phyloP scores from a whole-genome alignment of 441 rosid genomes.

The Manihot esculenta region DNA sequence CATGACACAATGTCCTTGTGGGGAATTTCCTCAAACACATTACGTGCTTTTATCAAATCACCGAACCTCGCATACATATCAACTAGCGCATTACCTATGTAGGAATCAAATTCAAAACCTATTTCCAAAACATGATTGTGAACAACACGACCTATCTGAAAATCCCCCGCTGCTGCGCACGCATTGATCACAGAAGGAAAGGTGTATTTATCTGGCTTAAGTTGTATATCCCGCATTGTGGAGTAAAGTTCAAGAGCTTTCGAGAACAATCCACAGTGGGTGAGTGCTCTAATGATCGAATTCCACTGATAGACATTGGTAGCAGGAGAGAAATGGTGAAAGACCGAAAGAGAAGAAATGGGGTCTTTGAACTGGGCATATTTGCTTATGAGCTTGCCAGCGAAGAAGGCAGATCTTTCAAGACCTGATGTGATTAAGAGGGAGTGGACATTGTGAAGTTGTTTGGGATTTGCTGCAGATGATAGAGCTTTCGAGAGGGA shows the following conservation, averaged over 20 bases:
- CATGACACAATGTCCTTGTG: slow-evolving; percentile 53
- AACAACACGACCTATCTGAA: slow-evolving; percentile 37
- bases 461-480: slow-evolving; percentile 31
- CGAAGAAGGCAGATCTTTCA: slow-evolving; percentile 43
- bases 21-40: slow-evolving; percentile 57
- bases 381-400: slow-evolving; percentile 61
- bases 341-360: slow-evolving; percentile 49
- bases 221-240: slow-evolving; percentile 32
- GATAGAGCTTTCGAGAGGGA: slow-evolving; percentile 44
- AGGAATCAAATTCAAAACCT: slow-evolving; percentile 50
- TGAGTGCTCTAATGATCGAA: slow-evolving; percentile 59
- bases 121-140: slow-evolving; percentile 35
- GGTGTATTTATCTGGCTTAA: slow-evolving; percentile 53
- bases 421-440: slow-evolving; percentile 47
- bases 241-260: slow-evolving; percentile 48
- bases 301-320: slow-evolving; percentile 61
- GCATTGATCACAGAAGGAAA: slow-evolving; percentile 63
- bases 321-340: slow-evolving; percentile 40
- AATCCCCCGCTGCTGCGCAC: slow-evolving; percentile 44
- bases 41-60: slow-evolving; percentile 37
- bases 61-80: slow-evolving; percentile 58
- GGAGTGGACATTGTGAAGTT: slow-evolving; percentile 52
- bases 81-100: slow-evolving; percentile 55
- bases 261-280: slow-evolving; percentile 42
- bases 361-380: slow-evolving; percentile 47